Evolutionary conservation across 1,284 basidiomycete genomes (phyloP).

Genomic region (Microbotryum scabiosae): DNA sequence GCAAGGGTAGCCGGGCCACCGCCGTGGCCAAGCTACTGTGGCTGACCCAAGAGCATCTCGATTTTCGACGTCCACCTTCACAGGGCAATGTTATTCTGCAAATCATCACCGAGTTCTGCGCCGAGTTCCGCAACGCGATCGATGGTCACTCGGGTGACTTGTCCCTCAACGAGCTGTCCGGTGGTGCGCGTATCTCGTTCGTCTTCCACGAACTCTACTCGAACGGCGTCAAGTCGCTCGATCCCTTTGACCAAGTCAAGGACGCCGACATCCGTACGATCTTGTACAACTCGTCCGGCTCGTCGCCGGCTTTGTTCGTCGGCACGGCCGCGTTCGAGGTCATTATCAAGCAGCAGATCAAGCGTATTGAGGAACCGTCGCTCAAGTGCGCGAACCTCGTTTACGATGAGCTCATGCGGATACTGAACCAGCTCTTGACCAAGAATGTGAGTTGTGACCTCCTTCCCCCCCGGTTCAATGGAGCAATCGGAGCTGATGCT

Average conservation of each 20-base stretch:
- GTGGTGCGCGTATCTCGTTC: conserved; percentile 94
- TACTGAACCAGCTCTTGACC: conserved; percentile 74
- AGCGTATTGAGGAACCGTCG: conserved; percentile 84
- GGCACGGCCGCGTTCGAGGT: conserved; percentile 94
- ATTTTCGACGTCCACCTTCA: neutral
- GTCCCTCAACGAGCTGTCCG: conserved; percentile 86
- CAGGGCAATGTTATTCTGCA: conserved; percentile 72
- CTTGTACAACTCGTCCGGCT: conserved; percentile 95
- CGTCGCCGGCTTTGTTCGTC: conserved; percentile 90
- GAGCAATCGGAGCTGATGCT: no score
- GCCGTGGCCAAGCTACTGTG: no score
- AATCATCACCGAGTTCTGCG: conserved; percentile 95
- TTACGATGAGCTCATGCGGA: conserved; percentile 94
- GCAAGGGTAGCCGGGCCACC: no score
- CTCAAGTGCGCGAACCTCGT: conserved; percentile 89
- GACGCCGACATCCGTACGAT: conserved; percentile 94
- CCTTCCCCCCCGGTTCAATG: no score
- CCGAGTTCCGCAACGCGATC: conserved; percentile 91
- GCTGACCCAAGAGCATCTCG: no score
- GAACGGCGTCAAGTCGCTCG: conserved; percentile 87
- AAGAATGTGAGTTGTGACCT: conserved; percentile 60
- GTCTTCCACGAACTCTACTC: conserved; percentile 98
- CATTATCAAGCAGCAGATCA: conserved; percentile 98
- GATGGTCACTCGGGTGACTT: conserved; percentile 96
- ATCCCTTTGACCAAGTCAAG: conserved; percentile 97